These are phyloP conservation scores for Rhodotorula kratochvilovae DNA, from an alignment of 768 basidiomycete species.

Conservation along the genomic window DNA sequence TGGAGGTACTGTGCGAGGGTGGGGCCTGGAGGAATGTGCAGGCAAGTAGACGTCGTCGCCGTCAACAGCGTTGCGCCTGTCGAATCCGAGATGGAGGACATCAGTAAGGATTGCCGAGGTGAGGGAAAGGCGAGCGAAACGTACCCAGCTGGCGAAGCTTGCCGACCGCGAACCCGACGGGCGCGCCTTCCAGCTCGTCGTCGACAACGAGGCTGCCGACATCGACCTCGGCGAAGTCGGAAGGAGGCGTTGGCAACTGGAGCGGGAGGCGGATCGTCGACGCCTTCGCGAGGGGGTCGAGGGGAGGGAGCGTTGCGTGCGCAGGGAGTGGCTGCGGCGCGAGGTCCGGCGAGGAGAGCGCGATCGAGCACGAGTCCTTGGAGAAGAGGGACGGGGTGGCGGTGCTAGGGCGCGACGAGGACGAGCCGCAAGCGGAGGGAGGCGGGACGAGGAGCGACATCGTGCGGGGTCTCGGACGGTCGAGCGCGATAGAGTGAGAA, in stretches of 20 bases:
- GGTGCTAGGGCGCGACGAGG: not conserved
- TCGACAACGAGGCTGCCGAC: conserved; percentile 18
- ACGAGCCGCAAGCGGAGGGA: not conserved
- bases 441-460: not conserved
- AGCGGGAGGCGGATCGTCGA: conserved; percentile 25
- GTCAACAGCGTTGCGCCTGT: conserved; percentile 27
- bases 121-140: not conserved
- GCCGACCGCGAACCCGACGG: conserved; percentile 19
- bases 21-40: conserved; percentile 18
- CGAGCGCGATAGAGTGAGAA: not conserved
- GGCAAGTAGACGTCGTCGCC: conserved; percentile 9
- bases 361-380: not conserved
- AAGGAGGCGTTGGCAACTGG: conserved; percentile 23
- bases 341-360: not conserved
- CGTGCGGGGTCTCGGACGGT: not conserved
- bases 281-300: conserved; percentile 4
- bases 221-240: conserved; percentile 2
- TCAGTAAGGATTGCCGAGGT: not conserved
- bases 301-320: not conserved
- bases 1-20: not conserved
- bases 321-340: not conserved
- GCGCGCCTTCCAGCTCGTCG: conserved; percentile 20
- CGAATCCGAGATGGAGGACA: not conserved
- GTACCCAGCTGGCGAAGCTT: conserved; percentile 3
- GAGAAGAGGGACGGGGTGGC: conserved; percentile 4